A percentile compares a stretch with the other conserved stretches of the same genome.
phyloP scores from a whole-genome alignment of 257 asterid genomes.

The Fraxinus quadrangulata region DNA sequence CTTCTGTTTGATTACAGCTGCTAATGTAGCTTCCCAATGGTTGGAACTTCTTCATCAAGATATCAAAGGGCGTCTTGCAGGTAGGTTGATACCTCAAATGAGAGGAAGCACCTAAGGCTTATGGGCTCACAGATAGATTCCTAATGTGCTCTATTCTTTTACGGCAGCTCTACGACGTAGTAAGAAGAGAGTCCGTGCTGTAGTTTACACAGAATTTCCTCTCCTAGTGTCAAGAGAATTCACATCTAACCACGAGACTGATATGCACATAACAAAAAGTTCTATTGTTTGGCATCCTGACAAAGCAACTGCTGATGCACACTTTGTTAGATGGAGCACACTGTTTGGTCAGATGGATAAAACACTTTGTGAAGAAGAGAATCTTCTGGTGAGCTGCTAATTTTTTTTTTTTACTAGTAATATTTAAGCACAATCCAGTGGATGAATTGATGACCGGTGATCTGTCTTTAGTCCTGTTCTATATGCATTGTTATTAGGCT shows the following conservation, averaged over 20 bases:
- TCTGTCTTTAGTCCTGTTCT: too few species aligned
- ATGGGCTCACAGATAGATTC: background rate
- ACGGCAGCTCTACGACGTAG: slow-evolving; percentile 80
- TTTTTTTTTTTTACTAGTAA: background rate
- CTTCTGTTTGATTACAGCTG: slow-evolving; percentile 55
- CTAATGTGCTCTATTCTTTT: slow-evolving; percentile 19
- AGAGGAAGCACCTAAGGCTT: background rate
- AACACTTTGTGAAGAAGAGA: slow-evolving; percentile 81
- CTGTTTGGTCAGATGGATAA: slow-evolving; percentile 73
- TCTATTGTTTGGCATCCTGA: slow-evolving; percentile 30
- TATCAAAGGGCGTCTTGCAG: slow-evolving; percentile 83
- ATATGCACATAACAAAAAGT: slow-evolving; percentile 22
- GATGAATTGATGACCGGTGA: too few species aligned
- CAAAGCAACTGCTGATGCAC: slow-evolving; percentile 52
- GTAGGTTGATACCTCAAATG: slow-evolving; percentile 34
- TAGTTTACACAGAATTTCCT: slow-evolving; percentile 72
- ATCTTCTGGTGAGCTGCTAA: slow-evolving; percentile 55
- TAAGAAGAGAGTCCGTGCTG: slow-evolving; percentile 72
- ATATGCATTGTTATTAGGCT: background rate
- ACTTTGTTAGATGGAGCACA: slow-evolving; percentile 63
- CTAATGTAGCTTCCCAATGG: slow-evolving; percentile 96
- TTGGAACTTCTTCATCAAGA: slow-evolving; percentile 91
- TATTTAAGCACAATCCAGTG: background rate
- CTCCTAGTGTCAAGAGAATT: slow-evolving; percentile 63
- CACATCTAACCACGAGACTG: slow-evolving; percentile 46